A percentile compares a stretch with the other conserved stretches of the same genome.
These are phyloP conservation scores for Citrus medica DNA, from an alignment of 345 rosid genomes.

Conservation along the genomic window DNA sequence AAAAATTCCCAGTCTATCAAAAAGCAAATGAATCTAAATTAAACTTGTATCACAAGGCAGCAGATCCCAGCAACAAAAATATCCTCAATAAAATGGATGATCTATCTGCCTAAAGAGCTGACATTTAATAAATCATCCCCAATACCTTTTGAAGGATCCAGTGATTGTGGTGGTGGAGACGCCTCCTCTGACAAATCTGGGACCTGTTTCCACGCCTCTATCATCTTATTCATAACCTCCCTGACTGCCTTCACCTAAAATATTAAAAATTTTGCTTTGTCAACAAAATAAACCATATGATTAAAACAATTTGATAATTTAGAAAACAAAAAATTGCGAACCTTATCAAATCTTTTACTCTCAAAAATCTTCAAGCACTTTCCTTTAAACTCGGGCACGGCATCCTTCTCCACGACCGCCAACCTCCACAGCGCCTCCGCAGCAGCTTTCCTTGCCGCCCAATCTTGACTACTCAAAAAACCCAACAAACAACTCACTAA, in stretches of 20 bases:
- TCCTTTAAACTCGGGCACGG: slow-evolving; percentile 58
- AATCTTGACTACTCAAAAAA: slow-evolving; percentile 65
- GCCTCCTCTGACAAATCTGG: slow-evolving; percentile 79
- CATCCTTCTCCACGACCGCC: slow-evolving; percentile 70
- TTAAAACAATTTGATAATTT: slow-evolving; percentile 2
- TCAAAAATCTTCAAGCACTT: slow-evolving; percentile 67
- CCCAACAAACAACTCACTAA: slow-evolving; percentile 60
- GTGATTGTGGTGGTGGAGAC: slow-evolving; percentile 65
- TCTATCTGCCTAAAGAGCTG: not conserved
- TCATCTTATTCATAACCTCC: slow-evolving; percentile 84
- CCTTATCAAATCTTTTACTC: slow-evolving; percentile 83
- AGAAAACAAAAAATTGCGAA: slow-evolving; percentile 8
- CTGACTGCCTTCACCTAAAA: slow-evolving; percentile 84
- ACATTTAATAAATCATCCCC: not conserved
- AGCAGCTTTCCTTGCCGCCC: slow-evolving; percentile 92
- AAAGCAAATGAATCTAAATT: not conserved
- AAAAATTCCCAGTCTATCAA: not conserved
- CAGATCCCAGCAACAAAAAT: not conserved
- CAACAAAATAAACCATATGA: slow-evolving; percentile 1
- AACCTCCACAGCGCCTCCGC: slow-evolving; percentile 75
- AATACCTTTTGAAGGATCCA: slow-evolving; percentile 68
- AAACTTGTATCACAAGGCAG: not conserved
- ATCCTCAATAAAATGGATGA: slow-evolving; percentile 1
- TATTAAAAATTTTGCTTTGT: slow-evolving; percentile 6
- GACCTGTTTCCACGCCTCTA: slow-evolving; percentile 92